Percentiles rank a stretch among this genome's conserved stretches.
These are phyloP conservation scores for Afroboletus lepidellus DNA, from an alignment of 1,284 basidiomycete genomes.

Conservation along the genomic window DNA sequence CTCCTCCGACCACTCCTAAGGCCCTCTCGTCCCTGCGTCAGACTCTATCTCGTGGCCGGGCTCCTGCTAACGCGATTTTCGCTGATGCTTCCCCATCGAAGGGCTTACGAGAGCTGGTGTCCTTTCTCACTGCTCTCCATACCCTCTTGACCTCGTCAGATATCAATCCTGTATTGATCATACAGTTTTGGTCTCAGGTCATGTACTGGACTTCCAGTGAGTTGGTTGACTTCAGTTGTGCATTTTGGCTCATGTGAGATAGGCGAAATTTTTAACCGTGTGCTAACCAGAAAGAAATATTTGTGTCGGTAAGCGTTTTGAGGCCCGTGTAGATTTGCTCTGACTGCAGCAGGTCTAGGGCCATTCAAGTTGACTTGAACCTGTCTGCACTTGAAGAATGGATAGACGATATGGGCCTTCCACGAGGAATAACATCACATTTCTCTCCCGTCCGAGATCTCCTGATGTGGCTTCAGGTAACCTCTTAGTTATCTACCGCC, in stretches of 20 bases:
- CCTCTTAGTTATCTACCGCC: constrained; percentile 14
- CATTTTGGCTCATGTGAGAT: constrained; percentile 15
- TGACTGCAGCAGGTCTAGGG: constrained; percentile 60
- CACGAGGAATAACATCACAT: constrained; percentile 76
- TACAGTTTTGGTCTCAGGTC: constrained; percentile 93
- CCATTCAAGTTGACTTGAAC: constrained; percentile 90
- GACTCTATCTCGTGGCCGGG: constrained; percentile 53
- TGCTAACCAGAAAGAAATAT: constrained; percentile 89
- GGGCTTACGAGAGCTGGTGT: constrained; percentile 69
- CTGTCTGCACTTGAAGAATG: constrained; percentile 88
- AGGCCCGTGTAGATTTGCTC: constrained; percentile 1
- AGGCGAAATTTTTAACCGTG: constrained; percentile 95
- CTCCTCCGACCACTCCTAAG: constrained; percentile 43
- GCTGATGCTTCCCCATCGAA: constrained; percentile 44
- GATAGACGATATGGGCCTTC: constrained; percentile 80
- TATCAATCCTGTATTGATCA: constrained; percentile 86
- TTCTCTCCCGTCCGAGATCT: constrained; percentile 86
- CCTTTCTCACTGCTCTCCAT: constrained; percentile 87
- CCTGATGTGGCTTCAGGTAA: constrained; percentile 82
- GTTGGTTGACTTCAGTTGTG: constrained; percentile 22
- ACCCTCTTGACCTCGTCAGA: constrained; percentile 85
- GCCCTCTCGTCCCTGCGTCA: constrained; percentile 64
- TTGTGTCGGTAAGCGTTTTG: constrained; percentile 69
- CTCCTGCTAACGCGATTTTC: constrained; percentile 51
- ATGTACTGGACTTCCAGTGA: constrained; percentile 88